A percentile compares a stretch with the other conserved stretches of the same genome.
Evolutionary conservation across 2,329 filamentous ascomycete species (phyloP).

Genomic region (Macrophomina tecta): DNA sequence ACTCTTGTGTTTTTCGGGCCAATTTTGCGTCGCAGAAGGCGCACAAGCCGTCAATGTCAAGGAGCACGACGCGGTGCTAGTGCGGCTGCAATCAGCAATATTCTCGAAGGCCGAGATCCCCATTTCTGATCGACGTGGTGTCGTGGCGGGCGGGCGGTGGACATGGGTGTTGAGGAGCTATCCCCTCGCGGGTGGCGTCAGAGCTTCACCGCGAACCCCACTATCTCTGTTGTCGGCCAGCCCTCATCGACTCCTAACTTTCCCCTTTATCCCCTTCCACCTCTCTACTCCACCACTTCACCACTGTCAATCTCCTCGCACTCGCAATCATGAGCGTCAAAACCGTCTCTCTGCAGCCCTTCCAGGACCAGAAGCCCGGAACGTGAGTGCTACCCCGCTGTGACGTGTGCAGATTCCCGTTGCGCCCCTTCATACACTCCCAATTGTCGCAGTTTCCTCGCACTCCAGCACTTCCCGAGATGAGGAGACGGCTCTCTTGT

Average conservation of each 20-base stretch:
- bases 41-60: background rate
- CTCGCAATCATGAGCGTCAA: slow-evolving; percentile 66
- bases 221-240: slow-evolving; percentile 21
- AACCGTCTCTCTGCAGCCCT: slow-evolving; percentile 82
- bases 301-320: slow-evolving; percentile 3
- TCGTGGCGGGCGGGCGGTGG: slow-evolving; percentile 15
- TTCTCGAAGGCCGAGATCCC: slow-evolving; percentile 16
- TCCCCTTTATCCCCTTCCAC: slow-evolving; percentile 17
- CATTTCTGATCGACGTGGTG: slow-evolving; percentile 23
- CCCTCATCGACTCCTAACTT: slow-evolving; percentile 16
- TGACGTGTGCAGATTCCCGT: background rate
- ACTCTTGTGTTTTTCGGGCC: background rate
- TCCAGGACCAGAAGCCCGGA: slow-evolving; percentile 97
- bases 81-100: slow-evolving; percentile 11
- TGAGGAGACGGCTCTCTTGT: background rate
- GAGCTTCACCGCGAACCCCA: slow-evolving; percentile 23
- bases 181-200: slow-evolving; percentile 24
- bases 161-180: slow-evolving; percentile 26
- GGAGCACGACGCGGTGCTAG: background rate
- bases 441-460: slow-evolving; percentile 22
- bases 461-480: too few relatives aligned
- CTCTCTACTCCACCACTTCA: background rate
- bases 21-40: background rate
- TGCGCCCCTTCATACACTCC: slow-evolving; percentile 30
- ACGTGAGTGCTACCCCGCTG: slow-evolving; percentile 71